phyloP scores from a whole-genome alignment of 176 grass and related monocot genomes.

The barley (Hordeum vulgare) region DNA sequence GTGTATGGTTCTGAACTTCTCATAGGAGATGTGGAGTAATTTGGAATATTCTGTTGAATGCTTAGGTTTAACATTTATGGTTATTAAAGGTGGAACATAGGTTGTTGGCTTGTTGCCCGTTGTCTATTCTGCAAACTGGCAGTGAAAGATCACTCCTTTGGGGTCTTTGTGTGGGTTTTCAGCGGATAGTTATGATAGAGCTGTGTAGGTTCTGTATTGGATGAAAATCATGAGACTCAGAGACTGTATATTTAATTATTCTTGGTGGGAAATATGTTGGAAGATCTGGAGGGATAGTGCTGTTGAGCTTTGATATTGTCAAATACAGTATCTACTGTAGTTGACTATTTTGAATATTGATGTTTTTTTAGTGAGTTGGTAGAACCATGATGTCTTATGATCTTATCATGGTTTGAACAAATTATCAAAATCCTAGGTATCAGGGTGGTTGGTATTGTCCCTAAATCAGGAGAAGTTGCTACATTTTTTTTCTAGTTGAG shows the following conservation, averaged over 20 bases:
- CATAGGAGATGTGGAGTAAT: not conserved
- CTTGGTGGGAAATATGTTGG: constrained; percentile 2
- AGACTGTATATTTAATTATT: not conserved
- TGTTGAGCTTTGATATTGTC: not conserved
- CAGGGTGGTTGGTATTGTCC: not conserved
- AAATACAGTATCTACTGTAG: too few species aligned
- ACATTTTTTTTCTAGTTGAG: constrained; percentile 3
- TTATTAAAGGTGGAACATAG: not conserved
- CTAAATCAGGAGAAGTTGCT: constrained; percentile 9
- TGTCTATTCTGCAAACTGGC: not conserved
- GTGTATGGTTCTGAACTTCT: not conserved
- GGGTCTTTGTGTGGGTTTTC: not conserved
- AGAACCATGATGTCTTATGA: not conserved
- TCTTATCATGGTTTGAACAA: not conserved
- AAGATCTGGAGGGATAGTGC: not conserved
- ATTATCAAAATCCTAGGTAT: not conserved
- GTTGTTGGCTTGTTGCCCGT: not conserved
- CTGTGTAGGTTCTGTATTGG: not conserved
- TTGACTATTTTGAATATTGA: not conserved
- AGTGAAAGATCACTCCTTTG: constrained; percentile 9
- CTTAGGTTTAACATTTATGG: not conserved
- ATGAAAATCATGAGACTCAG: not conserved
- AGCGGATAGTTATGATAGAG: not conserved
- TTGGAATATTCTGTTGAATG: not conserved
- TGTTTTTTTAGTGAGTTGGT: constrained; percentile 3